Evolutionary conservation across 2,329 filamentous ascomycete genomes (phyloP).

Genomic region (Neospermospora avenae): DNA sequence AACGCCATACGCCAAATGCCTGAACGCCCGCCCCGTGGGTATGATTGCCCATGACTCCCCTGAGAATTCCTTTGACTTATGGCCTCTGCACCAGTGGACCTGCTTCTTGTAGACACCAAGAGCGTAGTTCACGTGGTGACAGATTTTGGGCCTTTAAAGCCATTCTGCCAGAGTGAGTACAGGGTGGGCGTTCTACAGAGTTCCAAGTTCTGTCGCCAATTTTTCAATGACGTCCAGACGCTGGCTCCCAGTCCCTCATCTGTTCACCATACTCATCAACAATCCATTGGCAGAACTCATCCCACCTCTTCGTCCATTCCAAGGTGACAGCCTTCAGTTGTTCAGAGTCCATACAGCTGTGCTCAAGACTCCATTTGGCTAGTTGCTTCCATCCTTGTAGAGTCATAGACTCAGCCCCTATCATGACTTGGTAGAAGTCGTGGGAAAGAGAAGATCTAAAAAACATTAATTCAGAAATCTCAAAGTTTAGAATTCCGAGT

Average conservation of each 20-base stretch:
- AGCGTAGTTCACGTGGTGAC: background rate
- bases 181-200: background rate
- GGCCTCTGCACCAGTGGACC: background rate
- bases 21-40: background rate
- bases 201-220: background rate
- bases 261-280: conserved; percentile 40
- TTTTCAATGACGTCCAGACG: conserved; percentile 19
- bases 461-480: conserved; percentile 11
- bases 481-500: background rate
- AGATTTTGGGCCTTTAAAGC: background rate
- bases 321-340: conserved; percentile 40
- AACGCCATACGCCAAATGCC: background rate
- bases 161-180: background rate
- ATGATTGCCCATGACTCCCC: background rate
- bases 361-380: conserved; percentile 58
- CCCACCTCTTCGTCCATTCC: conserved; percentile 56
- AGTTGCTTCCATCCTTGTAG: conserved; percentile 71
- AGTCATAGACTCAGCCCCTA: conserved; percentile 63
- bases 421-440: conserved; percentile 75
- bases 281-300: conserved; percentile 53
- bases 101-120: background rate
- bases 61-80: too few relatives aligned
- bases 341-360: conserved; percentile 49
- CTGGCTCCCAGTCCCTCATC: conserved; percentile 21
- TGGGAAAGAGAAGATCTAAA: conserved; percentile 66